These are phyloP conservation scores for Gossypium ekmanianum DNA, from an alignment of 345 rosid genomes.

Conservation along the genomic window DNA sequence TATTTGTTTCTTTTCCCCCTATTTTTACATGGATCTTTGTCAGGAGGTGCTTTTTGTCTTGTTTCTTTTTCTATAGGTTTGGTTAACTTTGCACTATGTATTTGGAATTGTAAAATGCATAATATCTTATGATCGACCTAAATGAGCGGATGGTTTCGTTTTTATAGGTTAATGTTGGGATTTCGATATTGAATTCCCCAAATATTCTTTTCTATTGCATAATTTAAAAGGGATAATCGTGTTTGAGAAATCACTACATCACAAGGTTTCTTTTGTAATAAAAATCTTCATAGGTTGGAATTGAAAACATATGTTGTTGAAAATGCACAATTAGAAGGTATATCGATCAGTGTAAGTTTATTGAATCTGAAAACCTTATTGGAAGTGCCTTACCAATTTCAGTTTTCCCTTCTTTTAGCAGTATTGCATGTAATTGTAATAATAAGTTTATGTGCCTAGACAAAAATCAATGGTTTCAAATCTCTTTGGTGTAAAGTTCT, in stretches of 20 bases:
- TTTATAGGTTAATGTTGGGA: not conserved
- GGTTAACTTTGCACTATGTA: not conserved
- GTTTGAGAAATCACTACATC: not conserved
- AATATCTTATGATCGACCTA: not conserved
- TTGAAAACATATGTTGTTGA: not conserved
- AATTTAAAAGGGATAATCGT: too few relatives aligned
- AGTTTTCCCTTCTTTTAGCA: not conserved
- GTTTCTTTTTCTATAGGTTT: not conserved
- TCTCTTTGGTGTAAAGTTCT: not conserved
- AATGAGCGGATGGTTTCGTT: not conserved
- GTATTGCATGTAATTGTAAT: not conserved
- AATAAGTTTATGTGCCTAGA: not conserved
- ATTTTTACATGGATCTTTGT: not conserved
- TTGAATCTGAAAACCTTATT: not conserved
- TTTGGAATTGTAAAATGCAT: not conserved
- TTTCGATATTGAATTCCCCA: not conserved
- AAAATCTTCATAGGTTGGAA: not conserved
- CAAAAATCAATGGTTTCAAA: not conserved
- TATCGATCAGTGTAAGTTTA: not conserved
- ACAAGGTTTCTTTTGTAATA: slow-evolving; percentile 1
- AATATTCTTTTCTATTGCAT: not conserved
- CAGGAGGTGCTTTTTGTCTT: not conserved
- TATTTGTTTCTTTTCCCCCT: too few relatives aligned
- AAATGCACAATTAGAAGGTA: not conserved
- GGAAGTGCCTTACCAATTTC: not conserved